Evolutionary conservation across 2,329 filamentous ascomycete genomes (phyloP), one percentile per base, ranked within the genome.

Genomic region (Tricladium varicosporioides): DNA sequence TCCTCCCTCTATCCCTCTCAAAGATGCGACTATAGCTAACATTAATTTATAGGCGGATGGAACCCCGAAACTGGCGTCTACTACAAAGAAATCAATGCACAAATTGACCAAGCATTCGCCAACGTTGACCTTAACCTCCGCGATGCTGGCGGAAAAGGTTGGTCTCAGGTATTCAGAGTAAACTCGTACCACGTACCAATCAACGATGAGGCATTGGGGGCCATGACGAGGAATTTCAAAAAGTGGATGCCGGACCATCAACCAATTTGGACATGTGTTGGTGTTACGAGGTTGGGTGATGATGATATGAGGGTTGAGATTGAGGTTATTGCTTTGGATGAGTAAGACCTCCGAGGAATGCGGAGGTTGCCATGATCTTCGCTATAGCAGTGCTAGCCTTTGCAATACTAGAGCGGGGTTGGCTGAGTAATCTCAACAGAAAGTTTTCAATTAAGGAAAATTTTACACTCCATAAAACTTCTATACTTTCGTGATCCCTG

Each of bases 251-350:
- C 80, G 0, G 64, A 78, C 32, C 80, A 84, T 62, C 65, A 75
- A 57, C 81, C 81, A 0, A 71, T 81, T 1, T 82, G 78, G 78
- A 85, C 81, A 0, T 73, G 70, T 56, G 70, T 85, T 13, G 81
- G 78, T 0, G 81, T 85, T 1, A 62, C 70, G 1, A 63, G 70
- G 33, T 65, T 86, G 5, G 81, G 72, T 0, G 67, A 73, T 55
- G 73, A 76, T 27, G 75, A 73, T 32, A 86, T 86, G 82, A 67
- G 72, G 18, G 75, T 86, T 2, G 82, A 86, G 70, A 80, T 86
- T 67, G 82, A 86, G 67, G 81, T 82, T 9, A 71, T 72, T 8
- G 80, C 80, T 1, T 70, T 79, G 68, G 75, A 15, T 52, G 32
- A 16, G 18, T 19, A 49, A 32, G 47, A 27, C 22, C 7, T 27